Percentiles rank a stretch among this genome's conserved stretches.
Conservation (phyloP, 2,329 filamentous ascomycete species). For the Pseudomassariella vexata region DNA sequence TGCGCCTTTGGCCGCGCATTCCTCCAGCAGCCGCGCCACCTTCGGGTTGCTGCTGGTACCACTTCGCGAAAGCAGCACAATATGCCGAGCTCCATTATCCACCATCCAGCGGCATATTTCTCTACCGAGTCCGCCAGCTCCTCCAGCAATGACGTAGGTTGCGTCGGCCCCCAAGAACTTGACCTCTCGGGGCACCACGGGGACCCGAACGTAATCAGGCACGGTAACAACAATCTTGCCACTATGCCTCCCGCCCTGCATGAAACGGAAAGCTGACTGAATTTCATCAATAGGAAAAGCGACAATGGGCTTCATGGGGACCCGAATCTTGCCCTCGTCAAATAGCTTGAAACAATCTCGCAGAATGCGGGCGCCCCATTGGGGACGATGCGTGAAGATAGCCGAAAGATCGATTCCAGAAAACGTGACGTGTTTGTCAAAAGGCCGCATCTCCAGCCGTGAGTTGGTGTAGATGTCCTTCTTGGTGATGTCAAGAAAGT, state of each 20-base stretch:
- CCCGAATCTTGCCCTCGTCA: neutral
- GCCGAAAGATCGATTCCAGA: neutral
- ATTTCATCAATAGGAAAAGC: conserved; percentile 10
- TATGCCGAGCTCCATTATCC: neutral
- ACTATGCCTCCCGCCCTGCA: conserved; percentile 26
- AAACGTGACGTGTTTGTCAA: conserved; percentile 11
- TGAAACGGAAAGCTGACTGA: conserved; percentile 22
- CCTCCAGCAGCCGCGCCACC: neutral
- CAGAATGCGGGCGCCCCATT: neutral
- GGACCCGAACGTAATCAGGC: too few relatives aligned
- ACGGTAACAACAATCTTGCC: conserved; percentile 25
- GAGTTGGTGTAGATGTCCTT: conserved; percentile 22
- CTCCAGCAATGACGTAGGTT: conserved; percentile 3
- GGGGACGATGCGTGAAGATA: neutral
- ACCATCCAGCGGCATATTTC: neutral
- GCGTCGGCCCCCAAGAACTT: neutral
- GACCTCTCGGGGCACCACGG: neutral
- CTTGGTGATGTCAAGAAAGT: conserved; percentile 23
- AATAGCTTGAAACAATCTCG: too few relatives aligned
- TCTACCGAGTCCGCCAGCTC: conserved; percentile 1
- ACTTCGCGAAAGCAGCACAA: neutral
- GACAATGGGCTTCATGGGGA: conserved; percentile 9
- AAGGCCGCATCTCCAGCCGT: conserved; percentile 26
- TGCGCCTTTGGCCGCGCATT: neutral
- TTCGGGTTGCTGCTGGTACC: neutral